Conservation (phyloP, 495 filamentous ascomycete species). For the Neurospora hispaniola region DNA sequence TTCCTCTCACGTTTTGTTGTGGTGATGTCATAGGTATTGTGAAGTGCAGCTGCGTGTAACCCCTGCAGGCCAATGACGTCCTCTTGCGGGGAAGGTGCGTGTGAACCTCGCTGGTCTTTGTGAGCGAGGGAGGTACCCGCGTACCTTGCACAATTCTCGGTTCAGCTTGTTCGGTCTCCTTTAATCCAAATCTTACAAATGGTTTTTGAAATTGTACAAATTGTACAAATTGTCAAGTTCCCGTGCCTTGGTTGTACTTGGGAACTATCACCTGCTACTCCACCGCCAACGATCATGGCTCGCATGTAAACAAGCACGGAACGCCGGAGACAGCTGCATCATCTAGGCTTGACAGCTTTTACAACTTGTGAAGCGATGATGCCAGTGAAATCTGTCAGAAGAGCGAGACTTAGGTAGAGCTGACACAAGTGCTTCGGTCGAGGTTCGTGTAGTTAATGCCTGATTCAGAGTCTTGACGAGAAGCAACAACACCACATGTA, state of each 20-base stretch:
- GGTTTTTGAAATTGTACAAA: neutral
- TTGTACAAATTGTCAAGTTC: neutral
- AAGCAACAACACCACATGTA: neutral
- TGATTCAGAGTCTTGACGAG: neutral
- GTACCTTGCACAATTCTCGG: neutral
- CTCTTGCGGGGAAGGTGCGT: neutral
- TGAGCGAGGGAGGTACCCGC: neutral
- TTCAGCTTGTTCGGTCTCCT: neutral
- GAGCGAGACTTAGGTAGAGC: neutral
- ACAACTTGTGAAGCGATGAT: neutral
- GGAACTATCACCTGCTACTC: neutral
- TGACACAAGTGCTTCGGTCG: neutral
- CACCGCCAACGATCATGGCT: neutral
- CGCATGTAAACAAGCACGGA: neutral
- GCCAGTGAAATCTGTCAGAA: neutral
- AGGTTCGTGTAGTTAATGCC: neutral
- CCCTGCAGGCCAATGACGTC: slow-evolving; percentile 6
- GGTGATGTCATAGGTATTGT: slow-evolving; percentile 20
- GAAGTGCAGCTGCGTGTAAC: neutral
- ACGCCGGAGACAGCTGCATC: neutral
- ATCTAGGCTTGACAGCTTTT: neutral
- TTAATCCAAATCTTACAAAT: neutral
- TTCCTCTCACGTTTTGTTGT: slow-evolving; percentile 4
- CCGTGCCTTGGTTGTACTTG: neutral
- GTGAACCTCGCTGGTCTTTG: neutral